Evolutionary conservation across 805 yeast genomes (phyloP).

Genomic region (Yamadazyma sp.): DNA sequence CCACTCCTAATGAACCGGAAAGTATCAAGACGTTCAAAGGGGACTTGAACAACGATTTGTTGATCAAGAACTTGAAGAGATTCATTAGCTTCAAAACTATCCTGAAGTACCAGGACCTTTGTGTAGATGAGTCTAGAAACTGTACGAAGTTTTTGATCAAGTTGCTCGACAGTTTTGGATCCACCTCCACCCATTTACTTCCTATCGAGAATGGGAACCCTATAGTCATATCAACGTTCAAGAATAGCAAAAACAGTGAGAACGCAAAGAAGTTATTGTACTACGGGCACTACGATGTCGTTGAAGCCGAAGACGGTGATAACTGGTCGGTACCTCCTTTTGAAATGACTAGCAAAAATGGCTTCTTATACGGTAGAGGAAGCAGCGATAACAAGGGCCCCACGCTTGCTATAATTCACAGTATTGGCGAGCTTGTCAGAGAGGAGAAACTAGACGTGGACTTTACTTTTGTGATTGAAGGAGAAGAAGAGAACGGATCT

Average conservation of each 20-base stretch:
- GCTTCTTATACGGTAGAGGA: slow-evolving; percentile 88
- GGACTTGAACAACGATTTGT: slow-evolving; percentile 16
- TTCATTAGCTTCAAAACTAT: slow-evolving; percentile 75
- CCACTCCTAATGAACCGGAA: background rate
- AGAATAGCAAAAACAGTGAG: slow-evolving; percentile 33
- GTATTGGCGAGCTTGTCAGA: slow-evolving; percentile 71
- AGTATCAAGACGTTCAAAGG: background rate
- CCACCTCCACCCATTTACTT: slow-evolving; percentile 60
- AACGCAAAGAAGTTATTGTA: slow-evolving; percentile 55
- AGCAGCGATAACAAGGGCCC: slow-evolving; percentile 97
- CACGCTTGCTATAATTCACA: slow-evolving; percentile 77
- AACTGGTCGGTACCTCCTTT: slow-evolving; percentile 84
- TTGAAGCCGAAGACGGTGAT: slow-evolving; percentile 63
- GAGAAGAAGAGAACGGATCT: slow-evolving; percentile 95
- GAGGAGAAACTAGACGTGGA: slow-evolving; percentile 59
- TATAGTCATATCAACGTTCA: slow-evolving; percentile 72
- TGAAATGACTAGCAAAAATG: slow-evolving; percentile 70
- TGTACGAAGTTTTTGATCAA: slow-evolving; percentile 77
- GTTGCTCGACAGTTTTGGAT: slow-evolving; percentile 68
- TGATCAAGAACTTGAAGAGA: slow-evolving; percentile 60
- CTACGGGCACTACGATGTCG: slow-evolving; percentile 97
- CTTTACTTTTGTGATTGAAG: slow-evolving; percentile 83
- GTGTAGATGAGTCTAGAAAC: slow-evolving; percentile 75
- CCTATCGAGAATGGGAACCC: slow-evolving; percentile 84
- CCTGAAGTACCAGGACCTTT: slow-evolving; percentile 66